Percentiles rank a stretch among this genome's conserved stretches.
phyloP scores from a whole-genome alignment of 2,329 filamentous ascomycete genomes.

The Calonectria pseudoturangicola region DNA sequence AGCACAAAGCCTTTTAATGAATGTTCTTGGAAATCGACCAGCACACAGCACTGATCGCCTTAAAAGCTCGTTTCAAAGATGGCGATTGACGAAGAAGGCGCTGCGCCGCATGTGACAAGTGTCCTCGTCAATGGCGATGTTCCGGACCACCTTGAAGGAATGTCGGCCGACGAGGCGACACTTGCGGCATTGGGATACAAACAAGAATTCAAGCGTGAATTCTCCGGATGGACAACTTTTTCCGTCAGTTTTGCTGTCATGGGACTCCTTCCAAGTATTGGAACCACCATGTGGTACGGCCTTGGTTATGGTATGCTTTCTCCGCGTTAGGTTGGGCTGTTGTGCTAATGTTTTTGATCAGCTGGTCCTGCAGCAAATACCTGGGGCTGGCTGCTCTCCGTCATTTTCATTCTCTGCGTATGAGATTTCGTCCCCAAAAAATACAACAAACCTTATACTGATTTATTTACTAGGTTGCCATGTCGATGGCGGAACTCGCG shows the following conservation, averaged over 20 bases:
- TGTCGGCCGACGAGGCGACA: slow-evolving; percentile 36
- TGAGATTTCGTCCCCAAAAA: background rate
- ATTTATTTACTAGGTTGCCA: slow-evolving; percentile 34
- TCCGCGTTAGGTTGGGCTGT: background rate
- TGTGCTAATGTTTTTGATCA: slow-evolving; percentile 11
- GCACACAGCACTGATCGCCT: background rate
- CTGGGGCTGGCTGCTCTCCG: slow-evolving; percentile 40
- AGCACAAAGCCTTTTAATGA: no score
- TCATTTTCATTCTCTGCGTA: slow-evolving; percentile 42
- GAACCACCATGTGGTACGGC: slow-evolving; percentile 42
- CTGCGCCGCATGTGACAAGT: slow-evolving; percentile 26
- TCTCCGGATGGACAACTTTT: slow-evolving; percentile 36
- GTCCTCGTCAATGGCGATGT: slow-evolving; percentile 35
- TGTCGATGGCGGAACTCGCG: slow-evolving; percentile 41
- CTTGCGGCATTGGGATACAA: slow-evolving; percentile 41
- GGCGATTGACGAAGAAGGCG: slow-evolving; percentile 31
- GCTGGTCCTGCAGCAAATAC: slow-evolving; percentile 40
- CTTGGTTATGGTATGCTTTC: slow-evolving; percentile 34
- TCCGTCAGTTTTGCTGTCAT: slow-evolving; percentile 40
- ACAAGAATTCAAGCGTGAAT: slow-evolving; percentile 42
- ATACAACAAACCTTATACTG: background rate
- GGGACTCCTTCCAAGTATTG: slow-evolving; percentile 41
- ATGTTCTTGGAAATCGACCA: background rate
- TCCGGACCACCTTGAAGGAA: slow-evolving; percentile 24
- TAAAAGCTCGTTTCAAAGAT: background rate